phyloP scores from a whole-genome alignment of 2,329 filamentous ascomycete genomes.

The Dendrostoma leiphaemia region DNA sequence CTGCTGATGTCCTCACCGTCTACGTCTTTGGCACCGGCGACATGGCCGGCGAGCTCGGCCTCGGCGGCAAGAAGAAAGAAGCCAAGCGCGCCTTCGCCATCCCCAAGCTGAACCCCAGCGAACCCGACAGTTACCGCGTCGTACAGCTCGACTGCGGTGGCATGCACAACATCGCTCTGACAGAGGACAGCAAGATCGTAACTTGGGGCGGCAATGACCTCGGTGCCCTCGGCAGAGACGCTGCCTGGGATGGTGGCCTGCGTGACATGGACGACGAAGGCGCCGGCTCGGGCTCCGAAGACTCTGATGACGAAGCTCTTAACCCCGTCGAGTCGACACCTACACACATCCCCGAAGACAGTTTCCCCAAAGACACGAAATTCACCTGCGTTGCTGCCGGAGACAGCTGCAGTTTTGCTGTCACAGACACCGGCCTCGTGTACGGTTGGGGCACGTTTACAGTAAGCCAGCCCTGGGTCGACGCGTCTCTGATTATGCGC shows the following conservation, averaged over 20 bases:
- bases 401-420: constrained; percentile 59
- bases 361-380: constrained; percentile 52
- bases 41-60: constrained; percentile 42
- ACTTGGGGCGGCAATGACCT: constrained; percentile 73
- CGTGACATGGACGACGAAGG: constrained; percentile 50
- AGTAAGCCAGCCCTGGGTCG: constrained; percentile 40
- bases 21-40: constrained; percentile 35
- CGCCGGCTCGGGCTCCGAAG: constrained; percentile 68
- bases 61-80: constrained; percentile 22
- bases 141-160: constrained; percentile 63
- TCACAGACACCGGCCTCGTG: constrained; percentile 60
- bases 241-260: constrained; percentile 52
- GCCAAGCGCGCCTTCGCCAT: constrained; percentile 20
- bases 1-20: constrained; percentile 20
- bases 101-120: constrained; percentile 20
- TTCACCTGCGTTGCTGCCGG: constrained; percentile 59
- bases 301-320: constrained; percentile 45
- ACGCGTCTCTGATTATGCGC: not conserved
- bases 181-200: constrained; percentile 63
- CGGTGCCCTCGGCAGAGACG: constrained; percentile 63
- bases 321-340: constrained; percentile 62
- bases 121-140: constrained; percentile 28
- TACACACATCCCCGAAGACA: constrained; percentile 46
- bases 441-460: constrained; percentile 68
- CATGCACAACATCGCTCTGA: constrained; percentile 66